Evolutionary conservation across 768 basidiomycete species (phyloP), one percentile per base, ranked within the genome.

Genomic region (Cantharellus anzutake): DNA sequence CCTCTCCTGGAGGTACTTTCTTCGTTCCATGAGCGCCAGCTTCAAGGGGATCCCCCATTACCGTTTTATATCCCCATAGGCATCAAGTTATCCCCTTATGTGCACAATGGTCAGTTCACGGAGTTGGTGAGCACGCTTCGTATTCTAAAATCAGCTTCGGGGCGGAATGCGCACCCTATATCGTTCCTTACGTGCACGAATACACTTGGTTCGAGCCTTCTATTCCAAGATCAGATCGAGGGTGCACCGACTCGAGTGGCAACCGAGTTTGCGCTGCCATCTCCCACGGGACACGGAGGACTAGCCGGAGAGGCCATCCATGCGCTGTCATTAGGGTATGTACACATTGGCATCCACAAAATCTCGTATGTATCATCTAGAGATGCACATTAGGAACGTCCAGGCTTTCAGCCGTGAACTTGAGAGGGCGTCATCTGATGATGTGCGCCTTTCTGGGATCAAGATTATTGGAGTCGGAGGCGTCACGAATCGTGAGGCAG

Each of bases 381-480:
- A 11, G 7, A 11, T 55, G 38, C 7, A 7, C 52, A 11, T 55
- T 60, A 71, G 70, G 16, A 71, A 71, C 59, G 65, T 71, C 2
- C 59, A 63, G 64, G 73, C 77, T 16, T 82, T 90, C 66, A 67
- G 75, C 11, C 70, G 69, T 44, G 67, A 87, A 51, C 71, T 89
- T 56, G 68, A 71, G 41, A 67, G 68, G 53, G 72, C 73, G 37
- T 59, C 64, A 37, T 37, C 11, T 55, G 11, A 7, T 37, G 52
- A 56, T 73, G 74, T 61, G 63, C 68, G 2, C 73, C 73, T 0
- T 64, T 87, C 42, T 68, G 68, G 38, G 65, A 71, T 2, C 77
- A 89, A 59, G 72, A 72, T 91, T 59, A 77, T 92, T 52, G 90
- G 88, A 2, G 82, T 84, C n/a, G 89, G 90, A 1, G 89, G 89